Percentiles rank a stretch among this genome's conserved stretches.
These are phyloP conservation scores for Allium cepa DNA, from an alignment of 106 monocot species.

Conservation along the genomic window DNA sequence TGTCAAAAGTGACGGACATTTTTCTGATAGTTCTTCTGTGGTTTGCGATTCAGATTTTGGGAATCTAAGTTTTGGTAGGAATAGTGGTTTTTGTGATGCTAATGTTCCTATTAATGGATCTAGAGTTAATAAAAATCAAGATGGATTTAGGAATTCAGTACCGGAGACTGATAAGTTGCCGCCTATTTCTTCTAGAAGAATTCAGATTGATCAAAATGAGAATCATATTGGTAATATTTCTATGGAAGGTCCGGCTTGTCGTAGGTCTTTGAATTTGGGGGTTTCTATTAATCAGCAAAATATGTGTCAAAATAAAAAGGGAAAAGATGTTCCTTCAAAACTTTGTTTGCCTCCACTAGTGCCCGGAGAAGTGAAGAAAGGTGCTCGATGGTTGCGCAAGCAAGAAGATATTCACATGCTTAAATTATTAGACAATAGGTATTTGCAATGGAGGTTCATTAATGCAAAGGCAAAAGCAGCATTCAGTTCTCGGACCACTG, in stretches of 20 bases:
- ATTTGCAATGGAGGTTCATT: constrained; percentile 70
- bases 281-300: constrained; percentile 34
- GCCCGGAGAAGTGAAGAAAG: constrained; percentile 30
- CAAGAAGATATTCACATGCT: constrained; percentile 62
- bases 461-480: constrained; percentile 50
- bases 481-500: constrained; percentile 9
- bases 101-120: constrained; percentile 43
- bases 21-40: constrained; percentile 15
- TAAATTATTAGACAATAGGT: constrained; percentile 37
- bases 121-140: constrained; percentile 9
- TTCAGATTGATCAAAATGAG: background rate
- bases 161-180: constrained; percentile 39
- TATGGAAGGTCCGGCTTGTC: constrained; percentile 20
- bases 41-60: constrained; percentile 24
- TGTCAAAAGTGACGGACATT: background rate
- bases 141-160: constrained; percentile 55
- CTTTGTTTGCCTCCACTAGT: constrained; percentile 22
- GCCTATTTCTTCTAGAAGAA: constrained; percentile 19
- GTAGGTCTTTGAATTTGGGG: constrained; percentile 59
- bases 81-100: constrained; percentile 31
- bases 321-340: constrained; percentile 3
- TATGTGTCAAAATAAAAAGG: background rate
- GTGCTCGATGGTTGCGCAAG: constrained; percentile 21
- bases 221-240: background rate
- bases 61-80: constrained; percentile 21